A percentile compares a stretch with the other conserved stretches of the same genome.
Evolutionary conservation across 2,329 filamentous ascomycete genomes (phyloP).

Genomic region (Ceratocystis papillata): DNA sequence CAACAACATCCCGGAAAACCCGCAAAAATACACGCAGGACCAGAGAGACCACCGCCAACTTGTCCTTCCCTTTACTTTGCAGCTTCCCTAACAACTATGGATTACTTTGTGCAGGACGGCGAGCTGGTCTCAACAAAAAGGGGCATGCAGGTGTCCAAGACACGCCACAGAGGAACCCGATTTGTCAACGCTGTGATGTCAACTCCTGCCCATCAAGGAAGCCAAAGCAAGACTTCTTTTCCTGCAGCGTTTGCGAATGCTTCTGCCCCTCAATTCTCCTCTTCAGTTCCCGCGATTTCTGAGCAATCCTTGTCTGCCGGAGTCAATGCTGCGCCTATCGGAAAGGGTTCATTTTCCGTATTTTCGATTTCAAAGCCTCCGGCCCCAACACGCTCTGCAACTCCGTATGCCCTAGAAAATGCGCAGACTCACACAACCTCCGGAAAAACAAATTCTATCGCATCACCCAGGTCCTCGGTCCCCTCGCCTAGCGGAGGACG

Average conservation of each 20-base stretch:
- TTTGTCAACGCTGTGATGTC: slow-evolving; percentile 33
- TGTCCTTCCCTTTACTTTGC: neutral
- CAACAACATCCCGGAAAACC: neutral
- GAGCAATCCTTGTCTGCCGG: neutral
- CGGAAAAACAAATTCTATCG: too few relatives aligned
- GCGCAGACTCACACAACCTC: neutral
- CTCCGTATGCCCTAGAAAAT: neutral
- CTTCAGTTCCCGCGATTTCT: neutral
- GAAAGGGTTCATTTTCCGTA: slow-evolving; percentile 20
- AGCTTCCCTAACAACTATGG: slow-evolving; percentile 28
- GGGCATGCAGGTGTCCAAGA: slow-evolving; percentile 34
- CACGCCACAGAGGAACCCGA: slow-evolving; percentile 34
- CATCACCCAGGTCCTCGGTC: too few relatives aligned
- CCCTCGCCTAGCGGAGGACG: too few relatives aligned
- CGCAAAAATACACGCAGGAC: neutral
- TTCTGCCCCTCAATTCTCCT: neutral
- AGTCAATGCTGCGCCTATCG: neutral
- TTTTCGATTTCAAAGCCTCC: slow-evolving; percentile 21
- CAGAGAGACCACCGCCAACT: neutral
- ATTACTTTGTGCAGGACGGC: slow-evolving; percentile 34
- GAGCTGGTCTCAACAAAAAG: slow-evolving; percentile 33
- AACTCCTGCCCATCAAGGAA: slow-evolving; percentile 19
- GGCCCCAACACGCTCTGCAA: slow-evolving; percentile 6
- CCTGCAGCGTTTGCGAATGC: neutral
- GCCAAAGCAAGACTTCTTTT: slow-evolving; percentile 3